Percentiles rank a stretch among this genome's conserved stretches.
Evolutionary conservation across 1,139 yeast species (phyloP).

Genomic region (Scheffersomyces insectosa): DNA sequence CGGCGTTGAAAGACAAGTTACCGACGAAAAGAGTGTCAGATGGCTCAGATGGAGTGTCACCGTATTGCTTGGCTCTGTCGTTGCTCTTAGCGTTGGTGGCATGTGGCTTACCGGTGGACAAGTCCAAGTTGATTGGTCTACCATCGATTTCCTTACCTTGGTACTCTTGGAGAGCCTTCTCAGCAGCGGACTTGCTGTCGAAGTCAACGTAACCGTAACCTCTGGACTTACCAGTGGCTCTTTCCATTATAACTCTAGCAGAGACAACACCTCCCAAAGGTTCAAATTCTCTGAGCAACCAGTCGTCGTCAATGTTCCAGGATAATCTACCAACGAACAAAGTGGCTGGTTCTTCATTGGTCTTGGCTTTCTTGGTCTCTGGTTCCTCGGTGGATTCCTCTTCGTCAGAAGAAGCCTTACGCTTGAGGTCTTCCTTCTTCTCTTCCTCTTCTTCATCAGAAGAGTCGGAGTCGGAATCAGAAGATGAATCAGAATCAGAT

Average conservation of each 20-base stretch:
- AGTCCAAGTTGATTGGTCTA: constrained; percentile 90
- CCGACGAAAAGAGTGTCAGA: constrained; percentile 96
- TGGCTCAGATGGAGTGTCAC: constrained; percentile 88
- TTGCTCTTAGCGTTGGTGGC: constrained; percentile 44
- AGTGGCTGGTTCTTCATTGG: constrained; percentile 69
- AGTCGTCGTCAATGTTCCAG: constrained; percentile 94
- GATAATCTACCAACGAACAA: constrained; percentile 95
- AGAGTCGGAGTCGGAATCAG: constrained; percentile 28
- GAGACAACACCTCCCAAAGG: constrained; percentile 75
- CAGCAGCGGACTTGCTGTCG: constrained; percentile 72
- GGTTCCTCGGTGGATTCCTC: constrained; percentile 36
- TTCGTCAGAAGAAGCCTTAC: constrained; percentile 19
- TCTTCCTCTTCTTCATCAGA: constrained; percentile 20
- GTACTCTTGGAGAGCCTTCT: constrained; percentile 81
- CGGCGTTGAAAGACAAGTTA: constrained; percentile 87
- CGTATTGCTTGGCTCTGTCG: constrained; percentile 85
- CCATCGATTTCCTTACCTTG: constrained; percentile 97
- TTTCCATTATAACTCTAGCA: constrained; percentile 94
- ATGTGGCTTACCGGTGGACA: constrained; percentile 83
- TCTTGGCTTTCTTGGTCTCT: constrained; percentile 36
- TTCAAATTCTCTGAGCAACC: constrained; percentile 88
- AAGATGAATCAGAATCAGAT: constrained; percentile 12
- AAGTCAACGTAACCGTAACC: constrained; percentile 99
- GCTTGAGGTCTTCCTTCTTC: constrained; percentile 34
- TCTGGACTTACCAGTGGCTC: constrained; percentile 89